Conservation (phyloP, 2,329 filamentous ascomycete species). For the Alternaria incomplexa region DNA sequence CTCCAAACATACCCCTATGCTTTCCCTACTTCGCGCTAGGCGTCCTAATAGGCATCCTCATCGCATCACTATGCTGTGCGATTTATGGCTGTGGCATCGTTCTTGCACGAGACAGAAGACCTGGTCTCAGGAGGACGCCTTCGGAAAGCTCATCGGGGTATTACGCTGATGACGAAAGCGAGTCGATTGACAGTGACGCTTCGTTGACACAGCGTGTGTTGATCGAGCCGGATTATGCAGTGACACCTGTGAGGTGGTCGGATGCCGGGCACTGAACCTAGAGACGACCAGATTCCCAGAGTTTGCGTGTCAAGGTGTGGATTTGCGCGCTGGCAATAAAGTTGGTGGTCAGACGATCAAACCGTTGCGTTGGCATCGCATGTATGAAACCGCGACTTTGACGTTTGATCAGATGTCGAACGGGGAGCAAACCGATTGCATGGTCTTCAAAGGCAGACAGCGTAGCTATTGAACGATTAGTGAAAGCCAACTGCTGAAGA, state of each 20-base stretch:
- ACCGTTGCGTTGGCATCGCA: background rate
- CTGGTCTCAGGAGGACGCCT: background rate
- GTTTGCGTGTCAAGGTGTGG: background rate
- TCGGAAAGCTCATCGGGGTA: background rate
- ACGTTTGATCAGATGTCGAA: background rate
- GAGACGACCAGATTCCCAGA: background rate
- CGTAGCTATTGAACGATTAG: background rate
- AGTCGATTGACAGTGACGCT: background rate
- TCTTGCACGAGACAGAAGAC: background rate
- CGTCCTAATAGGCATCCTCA: background rate
- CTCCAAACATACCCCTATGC: background rate
- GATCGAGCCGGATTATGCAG: background rate
- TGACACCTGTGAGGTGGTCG: background rate
- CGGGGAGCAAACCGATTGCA: background rate
- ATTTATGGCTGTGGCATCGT: background rate
- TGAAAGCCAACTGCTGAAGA: too few relatives aligned
- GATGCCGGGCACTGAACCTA: background rate
- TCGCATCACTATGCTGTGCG: background rate
- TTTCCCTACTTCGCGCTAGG: background rate
- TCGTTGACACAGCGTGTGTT: background rate
- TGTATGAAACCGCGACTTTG: fast-evolving
- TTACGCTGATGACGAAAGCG: background rate
- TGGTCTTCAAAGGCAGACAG: background rate
- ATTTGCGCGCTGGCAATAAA: background rate
- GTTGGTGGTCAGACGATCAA: background rate